Evolutionary conservation across 1,284 basidiomycete species (phyloP), one percentile per base, ranked within the genome.

Genomic region (Boletus semigastroideus): DNA sequence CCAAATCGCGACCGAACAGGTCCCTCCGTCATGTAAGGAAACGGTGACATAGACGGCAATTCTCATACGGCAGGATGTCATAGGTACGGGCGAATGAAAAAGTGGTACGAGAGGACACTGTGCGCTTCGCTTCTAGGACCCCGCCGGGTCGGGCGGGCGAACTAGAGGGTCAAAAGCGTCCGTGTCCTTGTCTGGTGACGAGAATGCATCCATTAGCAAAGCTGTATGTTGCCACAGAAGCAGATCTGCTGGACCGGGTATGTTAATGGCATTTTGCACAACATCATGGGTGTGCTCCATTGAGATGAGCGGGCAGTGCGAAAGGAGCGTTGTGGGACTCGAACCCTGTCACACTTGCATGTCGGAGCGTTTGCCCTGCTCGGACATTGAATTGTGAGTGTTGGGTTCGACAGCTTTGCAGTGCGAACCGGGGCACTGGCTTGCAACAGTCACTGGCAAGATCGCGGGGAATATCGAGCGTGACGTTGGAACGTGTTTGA

Each of bases 1-100:
- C 25, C 36, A 59, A 46, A 22, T 42, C 37, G 55, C 55, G 60
- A 66, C 63, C 46, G 33, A 47, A 45, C n/a, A 40, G 36, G 22
- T 38, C 13, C 31, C 40, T 63, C 49, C 49, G 56, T 52, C 44
- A 44, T 52, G 13, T 8, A 17, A 63, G 49, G 62, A 63, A 56
- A 46, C 39, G 42, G 54, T 33, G 42, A 43, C 28, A 39, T 42
- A 12, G 30, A 19, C 38, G 44, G 27, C 13, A 17, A n/a, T 52
- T 58, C 43, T 60, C 51, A 52, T 60, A 53, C 40, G 28, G 39
- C n/a, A 39, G n/a, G 34, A 39, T 45, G 51, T 60, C 51, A 58
- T 36, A 61, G 47, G 50, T 22, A 48, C 43, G 5, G 28, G 17
- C 12, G 34, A 13, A 41, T 17, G 28, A 25, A 40, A 47, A 41